These are phyloP conservation scores for Boletus bicolor DNA, from an alignment of 768 basidiomycete species.

Conservation along the genomic window DNA sequence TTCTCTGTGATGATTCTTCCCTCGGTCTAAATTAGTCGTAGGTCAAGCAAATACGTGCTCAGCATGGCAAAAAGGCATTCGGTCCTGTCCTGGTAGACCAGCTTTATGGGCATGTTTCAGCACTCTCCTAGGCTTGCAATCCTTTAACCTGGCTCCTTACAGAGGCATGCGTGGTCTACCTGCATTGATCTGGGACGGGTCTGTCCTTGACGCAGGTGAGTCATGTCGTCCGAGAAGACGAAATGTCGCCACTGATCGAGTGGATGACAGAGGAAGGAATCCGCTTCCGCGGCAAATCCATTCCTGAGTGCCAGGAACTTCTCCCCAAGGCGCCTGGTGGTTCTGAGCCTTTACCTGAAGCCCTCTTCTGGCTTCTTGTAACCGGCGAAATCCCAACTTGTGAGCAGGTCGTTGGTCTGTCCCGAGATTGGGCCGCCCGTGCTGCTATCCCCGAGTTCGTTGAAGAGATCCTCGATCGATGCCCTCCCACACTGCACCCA, in stretches of 20 bases:
- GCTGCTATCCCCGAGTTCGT: conserved; percentile 89
- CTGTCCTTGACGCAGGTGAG: conserved; percentile 89
- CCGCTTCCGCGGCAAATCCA: conserved; percentile 95
- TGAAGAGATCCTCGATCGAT: conserved; percentile 94
- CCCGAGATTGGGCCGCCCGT: conserved; percentile 93
- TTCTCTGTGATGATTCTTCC: not conserved
- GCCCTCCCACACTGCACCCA: conserved; percentile 91
- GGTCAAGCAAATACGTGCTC: conserved; percentile 81
- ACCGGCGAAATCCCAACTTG: conserved; percentile 93
- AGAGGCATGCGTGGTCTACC: conserved; percentile 89
- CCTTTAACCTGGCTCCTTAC: conserved; percentile 1
- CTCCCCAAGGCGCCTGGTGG: conserved; percentile 90
- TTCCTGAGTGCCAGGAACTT: conserved; percentile 81
- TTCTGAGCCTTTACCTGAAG: conserved; percentile 88
- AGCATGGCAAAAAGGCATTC: conserved; percentile 90
- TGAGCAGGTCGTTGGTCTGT: conserved; percentile 83
- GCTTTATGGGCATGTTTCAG: conserved; percentile 70
- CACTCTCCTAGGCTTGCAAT: not conserved
- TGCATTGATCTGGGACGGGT: conserved; percentile 97
- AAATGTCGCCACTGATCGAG: not conserved
- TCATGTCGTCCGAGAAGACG: not conserved
- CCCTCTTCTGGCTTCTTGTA: conserved; percentile 91
- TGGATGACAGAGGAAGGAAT: conserved; percentile 80
- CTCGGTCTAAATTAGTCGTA: conserved; percentile 27
- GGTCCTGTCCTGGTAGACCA: conserved; percentile 90